Base-by-base conservation (phyloP, 2,329 filamentous ascomycete genomes). In the Xylaria hypoxylon region DNA sequence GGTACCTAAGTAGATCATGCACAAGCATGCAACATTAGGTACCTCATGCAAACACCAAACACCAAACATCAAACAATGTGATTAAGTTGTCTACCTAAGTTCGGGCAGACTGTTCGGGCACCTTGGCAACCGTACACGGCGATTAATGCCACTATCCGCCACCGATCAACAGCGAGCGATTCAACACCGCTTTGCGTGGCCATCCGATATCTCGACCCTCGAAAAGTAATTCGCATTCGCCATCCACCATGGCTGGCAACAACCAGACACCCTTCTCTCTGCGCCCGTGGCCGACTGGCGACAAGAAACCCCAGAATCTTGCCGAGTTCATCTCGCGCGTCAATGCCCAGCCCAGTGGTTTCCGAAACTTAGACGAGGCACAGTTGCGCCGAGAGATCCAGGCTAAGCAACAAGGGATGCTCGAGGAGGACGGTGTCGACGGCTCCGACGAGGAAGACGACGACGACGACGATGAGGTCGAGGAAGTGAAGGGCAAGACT, bases 271-370 rank as follows among this genome's bases (percentile, higher is more conserved):
- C 81, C 7, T 85, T 93, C 58, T 86, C 89, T 10, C 80, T 94
- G 65, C 87, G 87, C 64, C 87, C 91, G 47, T 87, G 85, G 83
- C 87, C 90, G 17, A 81, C 84, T 70, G 84, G 80, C 74, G 85
- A 82, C 80, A 86, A 81, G 75, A 84, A 82, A 74, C 84, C 86
- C 35, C 87, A 86, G 75, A 86, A 84, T 52, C 83, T 97, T n/a
- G 84, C 87, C 63, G 86, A 91, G 52, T 90, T 95, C 72, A 93
- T 97, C 71, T 82, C 86, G 64, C 93, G 94, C 71, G 90, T 97
- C 74, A 92, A 94, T 72, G 79, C 83, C 48, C 90, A 96, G 74
- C 90, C 92, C 67, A 93, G 92, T 15, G 92, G 93, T 26, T 96
- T 98, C 77, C 90, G 93, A 65, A 85, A 90, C 72, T 84, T 98